Evolutionary conservation across 768 basidiomycete genomes (phyloP).

Genomic region (Daedaleopsis sinensis): DNA sequence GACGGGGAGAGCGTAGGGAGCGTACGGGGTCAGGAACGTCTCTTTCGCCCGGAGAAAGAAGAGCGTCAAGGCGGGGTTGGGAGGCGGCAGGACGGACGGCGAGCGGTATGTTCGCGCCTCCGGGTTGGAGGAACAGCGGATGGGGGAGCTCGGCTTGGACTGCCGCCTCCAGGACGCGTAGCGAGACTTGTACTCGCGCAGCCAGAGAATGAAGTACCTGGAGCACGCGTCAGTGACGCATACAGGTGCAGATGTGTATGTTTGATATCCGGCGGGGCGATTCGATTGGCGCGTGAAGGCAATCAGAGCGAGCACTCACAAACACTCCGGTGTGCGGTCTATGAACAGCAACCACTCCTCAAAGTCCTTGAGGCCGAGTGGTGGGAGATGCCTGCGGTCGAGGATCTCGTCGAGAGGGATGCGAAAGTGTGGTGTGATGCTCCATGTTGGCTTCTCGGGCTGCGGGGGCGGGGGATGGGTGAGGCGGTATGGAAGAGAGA

Average conservation of each 20-base stretch:
- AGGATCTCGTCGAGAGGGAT: constrained; percentile 77
- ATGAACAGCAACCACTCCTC: constrained; percentile 83
- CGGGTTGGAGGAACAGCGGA: constrained; percentile 24
- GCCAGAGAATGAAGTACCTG: constrained; percentile 83
- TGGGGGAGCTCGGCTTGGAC: constrained; percentile 27
- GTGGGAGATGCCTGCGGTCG: constrained; percentile 76
- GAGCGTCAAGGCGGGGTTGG: constrained; percentile 53
- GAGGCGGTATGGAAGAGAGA: constrained; percentile 38
- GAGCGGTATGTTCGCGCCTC: constrained; percentile 19
- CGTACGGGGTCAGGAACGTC: constrained; percentile 77
- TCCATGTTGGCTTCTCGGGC: constrained; percentile 17
- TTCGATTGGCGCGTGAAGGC: not conserved
- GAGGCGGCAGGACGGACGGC: constrained; percentile 19
- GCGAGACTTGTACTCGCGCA: constrained; percentile 67
- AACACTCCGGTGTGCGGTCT: constrained; percentile 74
- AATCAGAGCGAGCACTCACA: constrained; percentile 43
- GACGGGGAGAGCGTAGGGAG: constrained; percentile 72
- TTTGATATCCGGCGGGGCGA: too few species aligned
- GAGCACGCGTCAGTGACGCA: not conserved
- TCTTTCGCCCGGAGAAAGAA: constrained; percentile 81
- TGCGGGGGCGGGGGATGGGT: constrained; percentile 21
- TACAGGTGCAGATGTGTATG: not conserved
- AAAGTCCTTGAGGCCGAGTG: constrained; percentile 59
- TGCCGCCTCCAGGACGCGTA: constrained; percentile 45
- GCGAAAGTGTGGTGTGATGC: constrained; percentile 66